Conservation (phyloP, 768 basidiomycete genomes). For the Boletales sp. region DNA sequence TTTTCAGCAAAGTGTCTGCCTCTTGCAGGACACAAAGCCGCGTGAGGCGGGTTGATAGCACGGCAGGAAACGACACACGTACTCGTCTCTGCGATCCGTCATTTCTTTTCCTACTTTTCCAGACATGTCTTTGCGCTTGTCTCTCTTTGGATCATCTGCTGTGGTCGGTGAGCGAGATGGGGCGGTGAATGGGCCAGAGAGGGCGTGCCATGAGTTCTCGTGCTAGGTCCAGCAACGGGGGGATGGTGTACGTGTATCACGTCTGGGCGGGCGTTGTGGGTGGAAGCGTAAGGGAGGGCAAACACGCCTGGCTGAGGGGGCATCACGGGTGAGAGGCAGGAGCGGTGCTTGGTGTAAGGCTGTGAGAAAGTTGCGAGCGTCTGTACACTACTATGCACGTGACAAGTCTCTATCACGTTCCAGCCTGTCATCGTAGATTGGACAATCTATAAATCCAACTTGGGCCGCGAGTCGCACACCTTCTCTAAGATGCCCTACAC, state of each 20-base stretch:
- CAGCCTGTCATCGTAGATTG: too few relatives aligned
- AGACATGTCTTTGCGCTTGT: conserved; percentile 66
- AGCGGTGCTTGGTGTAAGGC: too few relatives aligned
- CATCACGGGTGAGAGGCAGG: conserved; percentile 34
- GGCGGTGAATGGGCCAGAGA: neutral
- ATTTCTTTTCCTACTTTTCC: conserved; percentile 71
- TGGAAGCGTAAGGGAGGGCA: conserved; percentile 52
- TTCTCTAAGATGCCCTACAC: too few relatives aligned
- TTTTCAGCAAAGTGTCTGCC: conserved; percentile 60
- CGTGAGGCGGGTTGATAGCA: conserved; percentile 10
- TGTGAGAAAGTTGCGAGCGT: too few relatives aligned
- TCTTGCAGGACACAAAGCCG: conserved; percentile 30
- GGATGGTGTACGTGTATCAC: conserved; percentile 38
- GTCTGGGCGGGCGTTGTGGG: conserved; percentile 40
- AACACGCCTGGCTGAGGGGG: conserved; percentile 72
- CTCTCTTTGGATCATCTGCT: conserved; percentile 51
- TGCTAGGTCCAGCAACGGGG: conserved; percentile 40
- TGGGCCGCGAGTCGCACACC: too few relatives aligned
- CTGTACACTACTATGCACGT: too few relatives aligned
- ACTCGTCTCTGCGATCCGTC: conserved; percentile 76
- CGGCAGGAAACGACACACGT: conserved; percentile 22
- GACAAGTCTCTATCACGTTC: too few relatives aligned
- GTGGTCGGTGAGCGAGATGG: conserved; percentile 30
- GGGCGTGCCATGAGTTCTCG: conserved; percentile 39
- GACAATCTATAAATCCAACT: too few relatives aligned